Conservation (phyloP, 345 rosid species). For the Hibiscus trionum region DNA sequence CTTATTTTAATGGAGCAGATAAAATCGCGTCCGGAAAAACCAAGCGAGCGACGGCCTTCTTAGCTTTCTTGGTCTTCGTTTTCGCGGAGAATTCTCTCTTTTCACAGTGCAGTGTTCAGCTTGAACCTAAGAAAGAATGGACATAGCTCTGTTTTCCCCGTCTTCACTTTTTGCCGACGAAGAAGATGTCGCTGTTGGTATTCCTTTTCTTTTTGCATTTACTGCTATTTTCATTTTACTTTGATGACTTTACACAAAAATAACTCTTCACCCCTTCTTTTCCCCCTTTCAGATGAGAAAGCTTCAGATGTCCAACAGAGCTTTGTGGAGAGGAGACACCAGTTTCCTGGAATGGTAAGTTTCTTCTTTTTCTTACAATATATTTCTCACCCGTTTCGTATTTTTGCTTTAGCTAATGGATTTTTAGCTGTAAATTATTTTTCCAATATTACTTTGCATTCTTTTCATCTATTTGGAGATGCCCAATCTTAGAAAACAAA, state of each 20-base stretch:
- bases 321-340: slow-evolving; percentile 77
- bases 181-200: slow-evolving; percentile 37
- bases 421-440: background rate
- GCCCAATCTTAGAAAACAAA: background rate
- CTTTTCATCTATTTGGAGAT: background rate
- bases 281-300: slow-evolving; percentile 31
- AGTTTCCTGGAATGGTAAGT: slow-evolving; percentile 69
- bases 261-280: background rate
- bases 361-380: background rate
- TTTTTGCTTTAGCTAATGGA: background rate
- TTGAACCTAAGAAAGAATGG: slow-evolving; percentile 35
- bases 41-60: no score
- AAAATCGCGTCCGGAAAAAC: no score
- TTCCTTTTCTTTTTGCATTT: slow-evolving; percentile 4
- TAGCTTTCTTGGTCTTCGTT: background rate
- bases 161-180: slow-evolving; percentile 69
- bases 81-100: background rate
- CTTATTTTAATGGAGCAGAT: no score
- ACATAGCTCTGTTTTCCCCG: slow-evolving; percentile 91
- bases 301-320: slow-evolving; percentile 35
- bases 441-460: background rate
- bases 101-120: background rate
- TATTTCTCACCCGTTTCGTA: background rate
- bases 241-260: background rate
- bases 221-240: background rate